phyloP scores from a whole-genome alignment of 2,329 filamentous ascomycete genomes.

The Aspergillus quadricinctus region DNA sequence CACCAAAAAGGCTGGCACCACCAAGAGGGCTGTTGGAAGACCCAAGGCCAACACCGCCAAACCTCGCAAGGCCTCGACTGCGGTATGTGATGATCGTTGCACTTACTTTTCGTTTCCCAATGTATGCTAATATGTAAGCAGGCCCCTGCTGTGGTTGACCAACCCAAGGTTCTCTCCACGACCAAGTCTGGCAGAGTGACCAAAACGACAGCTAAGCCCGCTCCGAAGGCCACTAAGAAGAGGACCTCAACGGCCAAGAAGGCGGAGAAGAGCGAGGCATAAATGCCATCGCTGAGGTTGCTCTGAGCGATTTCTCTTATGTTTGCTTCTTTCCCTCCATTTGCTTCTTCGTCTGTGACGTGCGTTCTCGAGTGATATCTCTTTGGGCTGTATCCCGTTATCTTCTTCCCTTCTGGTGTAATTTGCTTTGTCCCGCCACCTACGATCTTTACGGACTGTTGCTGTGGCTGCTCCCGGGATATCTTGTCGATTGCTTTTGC shows the following conservation, averaged over 20 bases:
- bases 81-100: slow-evolving; percentile 25
- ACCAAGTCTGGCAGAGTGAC: slow-evolving; percentile 83
- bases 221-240: slow-evolving; percentile 45
- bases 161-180: slow-evolving; percentile 67
- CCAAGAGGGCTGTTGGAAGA: slow-evolving; percentile 52
- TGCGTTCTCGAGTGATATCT: slow-evolving; percentile 12
- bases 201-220: slow-evolving; percentile 56
- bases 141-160: slow-evolving; percentile 65
- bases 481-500: slow-evolving; percentile 17
- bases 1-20: slow-evolving; percentile 39
- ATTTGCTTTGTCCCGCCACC: slow-evolving; percentile 23
- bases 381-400: slow-evolving; percentile 17
- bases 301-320: slow-evolving; percentile 16
- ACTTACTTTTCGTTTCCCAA: neutral
- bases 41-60: slow-evolving; percentile 51
- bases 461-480: slow-evolving; percentile 21
- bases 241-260: slow-evolving; percentile 36
- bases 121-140: slow-evolving; percentile 29
- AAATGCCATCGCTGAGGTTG: slow-evolving; percentile 2
- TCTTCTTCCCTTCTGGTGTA: slow-evolving; percentile 27
- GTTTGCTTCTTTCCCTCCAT: slow-evolving; percentile 10
- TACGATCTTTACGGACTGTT: slow-evolving; percentile 15
- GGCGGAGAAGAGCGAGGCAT: slow-evolving; percentile 11
- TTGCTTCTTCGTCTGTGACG: slow-evolving; percentile 11
- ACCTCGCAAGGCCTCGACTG: slow-evolving; percentile 49